Evolutionary conservation across 2,329 filamentous ascomycete species (phyloP), one percentile per base, ranked within the genome.

Genomic region (Myriosclerotinia duriaeana): DNA sequence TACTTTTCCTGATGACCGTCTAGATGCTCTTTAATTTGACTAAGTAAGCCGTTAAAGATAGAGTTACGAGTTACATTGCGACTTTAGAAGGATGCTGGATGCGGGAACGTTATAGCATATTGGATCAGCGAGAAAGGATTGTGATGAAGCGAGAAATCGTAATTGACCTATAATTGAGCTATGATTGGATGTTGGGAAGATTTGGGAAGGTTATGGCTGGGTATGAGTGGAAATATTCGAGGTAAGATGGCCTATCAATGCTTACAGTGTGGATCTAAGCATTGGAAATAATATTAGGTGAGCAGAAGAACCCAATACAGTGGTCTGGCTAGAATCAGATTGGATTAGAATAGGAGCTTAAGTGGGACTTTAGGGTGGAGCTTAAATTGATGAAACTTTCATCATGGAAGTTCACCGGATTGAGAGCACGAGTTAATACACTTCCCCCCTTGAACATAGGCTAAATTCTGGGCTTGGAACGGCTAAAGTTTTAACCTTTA

Each of bases 151-250:
- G 46, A 44, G 12, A 34, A 38, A n/a, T 54, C 38, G 30, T 34
- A 20, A 26, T 26, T 26, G 26, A 26, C 26, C 3, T n/a, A n/a
- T 11, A n/a, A 36, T 26, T 50, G 30, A n/a, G 34, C 50, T 38
- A 30, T 48, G 30, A 44, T 60, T 22, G 38, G 20, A 12, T 46
- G 22, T 9, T 48, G 30, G 38, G 30, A 30, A 50, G 20, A 50
- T 60, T 38, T 26, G 15, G 15, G 20, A 60, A 50, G 42, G 42
- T 48, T 44, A 22, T 36, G 56, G 17, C 42, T 50, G 44, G 42
- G 20, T 17, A 60, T 60, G 26, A 60, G 42, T 60, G 56, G 17
- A 34, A 60, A 42, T 30, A 34, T 60, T 48, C 53, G 22, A 14
- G 30, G 34, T 38, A 38, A 34, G 12, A 6, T 22, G 34, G 20